Base-by-base conservation (phyloP, 139 green algal genomes). In the Trebouxia sp. region DNA sequence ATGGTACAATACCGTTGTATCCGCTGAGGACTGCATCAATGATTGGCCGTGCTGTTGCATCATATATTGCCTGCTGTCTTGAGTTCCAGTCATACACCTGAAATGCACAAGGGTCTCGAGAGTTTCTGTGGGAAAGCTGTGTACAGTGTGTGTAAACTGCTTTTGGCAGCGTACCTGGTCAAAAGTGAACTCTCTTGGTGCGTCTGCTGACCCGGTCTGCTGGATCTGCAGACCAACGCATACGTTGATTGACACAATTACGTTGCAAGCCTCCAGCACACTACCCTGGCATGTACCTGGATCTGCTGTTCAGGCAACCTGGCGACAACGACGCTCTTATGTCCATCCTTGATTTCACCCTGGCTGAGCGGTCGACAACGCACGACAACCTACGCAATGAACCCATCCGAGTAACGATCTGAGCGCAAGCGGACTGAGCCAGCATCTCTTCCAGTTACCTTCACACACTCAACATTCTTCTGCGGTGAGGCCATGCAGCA, bases 11-110 rank as follows among this genome's bases (percentile, higher is more conserved):
- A 56, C 92, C 93, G 76, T 97, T 97, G 90, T 95, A 97, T 15
- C 95, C 94, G n/a, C 95, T 78, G 45, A 97, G 84, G 3, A 92
- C 89, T n/a, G 85, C 90, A 38, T 93, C 82, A 3, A 98, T 92
- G 58, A 98, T 94, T 20, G 86, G 82, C 7, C 81, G 76, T 10
- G 91, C 93, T 0, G 89, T 89, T 37, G 84, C 70, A 9, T 92
- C 82, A 42, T 94, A 98, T 1, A 98, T 81, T 11, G 94, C 82
- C 32, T 82, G 42, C 83, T 98, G 94, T 3, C 38, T 83, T 20
- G 79, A 82, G 17, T 83, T 87, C 62, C 66, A 82, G 53, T 94
- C 91, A 87, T 92, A 96, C 4, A 94, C 89, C 41, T 65, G 74
- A 45, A 79, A 47, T 24, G 5, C 2, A 5, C 14, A 70, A 12